phyloP scores from a whole-genome alignment of 2,329 filamentous ascomycete genomes.

The Thelonectria rubi region DNA sequence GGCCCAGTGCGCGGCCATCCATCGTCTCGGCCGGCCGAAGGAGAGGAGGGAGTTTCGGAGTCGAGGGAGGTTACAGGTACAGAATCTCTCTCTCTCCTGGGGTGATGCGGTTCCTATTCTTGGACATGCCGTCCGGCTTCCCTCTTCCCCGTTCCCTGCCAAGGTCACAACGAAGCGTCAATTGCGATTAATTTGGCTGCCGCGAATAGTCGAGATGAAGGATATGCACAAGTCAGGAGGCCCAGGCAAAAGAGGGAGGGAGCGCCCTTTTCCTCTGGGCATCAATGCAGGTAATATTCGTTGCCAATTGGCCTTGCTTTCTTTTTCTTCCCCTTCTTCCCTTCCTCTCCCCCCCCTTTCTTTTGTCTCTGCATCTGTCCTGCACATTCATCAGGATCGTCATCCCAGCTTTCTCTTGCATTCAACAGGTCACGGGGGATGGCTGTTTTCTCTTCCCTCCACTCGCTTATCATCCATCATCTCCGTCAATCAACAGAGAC shows the following conservation, averaged over 20 bases:
- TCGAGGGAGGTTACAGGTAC: too few species aligned
- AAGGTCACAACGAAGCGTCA: neutral
- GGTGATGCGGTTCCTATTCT: neutral
- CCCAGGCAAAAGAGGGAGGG: neutral
- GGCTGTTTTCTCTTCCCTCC: conserved; percentile 10
- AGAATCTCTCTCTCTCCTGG: too few species aligned
- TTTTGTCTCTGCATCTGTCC: conserved; percentile 20
- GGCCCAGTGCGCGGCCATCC: neutral
- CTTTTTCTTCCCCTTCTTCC: neutral
- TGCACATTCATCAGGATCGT: conserved; percentile 14
- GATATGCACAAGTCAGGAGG: neutral
- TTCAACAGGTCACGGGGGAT: conserved; percentile 25
- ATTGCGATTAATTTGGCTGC: conserved; percentile 7
- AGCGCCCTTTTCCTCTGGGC: neutral
- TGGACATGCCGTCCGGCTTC: neutral
- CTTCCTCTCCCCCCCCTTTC: conserved; percentile 7
- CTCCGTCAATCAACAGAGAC: neutral
- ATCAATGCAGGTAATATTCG: neutral
- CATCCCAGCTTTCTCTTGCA: conserved; percentile 29
- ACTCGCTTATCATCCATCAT: neutral
- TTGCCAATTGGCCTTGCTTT: neutral
- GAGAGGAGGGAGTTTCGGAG: too few species aligned
- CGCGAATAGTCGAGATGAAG: conserved; percentile 13
- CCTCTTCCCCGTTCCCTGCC: neutral
- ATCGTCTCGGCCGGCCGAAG: neutral